Evolutionary conservation across 495 filamentous ascomycete genomes (phyloP).

Genomic region (Podospora comata): DNA sequence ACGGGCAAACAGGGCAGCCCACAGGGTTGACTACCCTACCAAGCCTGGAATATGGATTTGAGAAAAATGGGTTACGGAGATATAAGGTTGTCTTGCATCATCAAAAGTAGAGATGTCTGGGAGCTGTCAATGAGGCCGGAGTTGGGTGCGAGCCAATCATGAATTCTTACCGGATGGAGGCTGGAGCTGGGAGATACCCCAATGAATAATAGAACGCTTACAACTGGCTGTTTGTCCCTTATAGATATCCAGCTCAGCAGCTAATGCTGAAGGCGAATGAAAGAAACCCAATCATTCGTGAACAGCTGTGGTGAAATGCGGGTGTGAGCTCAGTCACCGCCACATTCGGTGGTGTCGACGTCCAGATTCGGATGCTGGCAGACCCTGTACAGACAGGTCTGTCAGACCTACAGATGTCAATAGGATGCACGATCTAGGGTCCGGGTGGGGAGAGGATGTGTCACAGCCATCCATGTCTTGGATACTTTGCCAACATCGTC

Average conservation of each 20-base stretch:
- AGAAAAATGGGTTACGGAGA: neutral
- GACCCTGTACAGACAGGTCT: neutral
- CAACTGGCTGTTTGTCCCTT: neutral
- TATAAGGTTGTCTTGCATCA: neutral
- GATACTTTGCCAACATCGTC: neutral
- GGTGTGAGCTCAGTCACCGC: neutral
- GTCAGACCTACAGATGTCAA: neutral
- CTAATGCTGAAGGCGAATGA: neutral
- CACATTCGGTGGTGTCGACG: neutral
- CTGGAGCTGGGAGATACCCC: neutral
- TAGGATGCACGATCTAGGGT: neutral
- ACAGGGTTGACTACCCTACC: neutral
- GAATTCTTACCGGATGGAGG: neutral
- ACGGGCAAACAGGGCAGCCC: neutral
- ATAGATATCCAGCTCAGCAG: neutral
- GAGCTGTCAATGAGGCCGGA: neutral
- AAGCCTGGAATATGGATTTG: neutral
- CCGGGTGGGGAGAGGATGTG: neutral
- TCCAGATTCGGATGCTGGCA: neutral
- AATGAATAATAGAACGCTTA: neutral
- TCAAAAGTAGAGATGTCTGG: neutral
- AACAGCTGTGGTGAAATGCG: constrained; percentile 2
- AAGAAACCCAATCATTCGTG: neutral
- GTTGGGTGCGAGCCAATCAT: neutral
- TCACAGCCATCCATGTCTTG: neutral